Percentiles rank a stretch among this genome's conserved stretches.
Conservation (phyloP, 1,139 yeast genomes). For the Yamadazyma atmosphaerica region DNA sequence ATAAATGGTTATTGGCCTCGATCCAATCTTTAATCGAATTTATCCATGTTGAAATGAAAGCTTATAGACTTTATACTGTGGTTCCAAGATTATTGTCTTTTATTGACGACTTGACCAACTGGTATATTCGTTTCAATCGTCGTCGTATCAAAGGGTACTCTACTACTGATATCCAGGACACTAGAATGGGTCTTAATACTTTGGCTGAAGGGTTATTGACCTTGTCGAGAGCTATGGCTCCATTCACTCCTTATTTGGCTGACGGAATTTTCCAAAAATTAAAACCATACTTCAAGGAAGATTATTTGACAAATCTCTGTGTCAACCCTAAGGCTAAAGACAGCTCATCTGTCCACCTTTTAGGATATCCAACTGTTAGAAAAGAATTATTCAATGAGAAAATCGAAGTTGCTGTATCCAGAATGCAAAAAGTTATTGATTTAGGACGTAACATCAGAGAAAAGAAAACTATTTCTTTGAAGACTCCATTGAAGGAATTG, state of each 20-base stretch:
- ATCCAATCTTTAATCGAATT: conserved; percentile 84
- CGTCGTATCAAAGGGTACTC: conserved; percentile 88
- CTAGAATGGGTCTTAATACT: conserved; percentile 84
- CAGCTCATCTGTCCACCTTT: conserved; percentile 86
- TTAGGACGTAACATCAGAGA: conserved; percentile 96
- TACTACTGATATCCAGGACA: conserved; percentile 79
- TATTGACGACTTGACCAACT: conserved; percentile 93
- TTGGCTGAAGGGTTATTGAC: conserved; percentile 87
- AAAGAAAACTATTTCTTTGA: conserved; percentile 88
- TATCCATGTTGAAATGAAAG: conserved; percentile 86
- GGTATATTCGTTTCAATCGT: conserved; percentile 99
- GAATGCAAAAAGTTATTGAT: conserved; percentile 98
- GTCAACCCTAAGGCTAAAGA: conserved; percentile 51
- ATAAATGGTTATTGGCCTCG: conserved; percentile 93
- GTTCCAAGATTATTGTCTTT: conserved; percentile 87
- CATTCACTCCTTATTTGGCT: conserved; percentile 94
- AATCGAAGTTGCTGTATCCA: conserved; percentile 79
- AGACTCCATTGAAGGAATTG: conserved; percentile 89
- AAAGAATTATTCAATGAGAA: conserved; percentile 75
- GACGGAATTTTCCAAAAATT: conserved; percentile 85
- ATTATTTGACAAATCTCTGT: conserved; percentile 45
- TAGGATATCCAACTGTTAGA: conserved; percentile 85
- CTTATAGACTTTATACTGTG: conserved; percentile 90
- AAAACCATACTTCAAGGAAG: conserved; percentile 57
- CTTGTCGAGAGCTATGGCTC: conserved; percentile 95